Conservation (phyloP, 2,329 filamentous ascomycete species). For the Calonectria ilicicola region DNA sequence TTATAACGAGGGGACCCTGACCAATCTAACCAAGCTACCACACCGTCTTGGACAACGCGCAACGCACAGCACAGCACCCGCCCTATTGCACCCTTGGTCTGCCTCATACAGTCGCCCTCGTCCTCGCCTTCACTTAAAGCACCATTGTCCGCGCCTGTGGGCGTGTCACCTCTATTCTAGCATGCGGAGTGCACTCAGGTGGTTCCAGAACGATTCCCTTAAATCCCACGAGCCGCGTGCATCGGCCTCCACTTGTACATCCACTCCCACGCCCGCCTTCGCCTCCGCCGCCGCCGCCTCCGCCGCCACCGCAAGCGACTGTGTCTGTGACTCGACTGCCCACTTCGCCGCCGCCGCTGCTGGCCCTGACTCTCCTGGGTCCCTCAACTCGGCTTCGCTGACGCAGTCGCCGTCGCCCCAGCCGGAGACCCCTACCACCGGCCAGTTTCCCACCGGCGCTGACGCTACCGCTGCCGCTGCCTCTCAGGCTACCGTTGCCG, state of each 20-base stretch:
- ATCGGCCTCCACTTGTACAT: constrained; percentile 33
- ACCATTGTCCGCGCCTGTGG: constrained; percentile 5
- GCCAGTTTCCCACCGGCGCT: constrained; percentile 42
- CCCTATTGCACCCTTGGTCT: constrained; percentile 1
- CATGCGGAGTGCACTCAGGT: constrained; percentile 40
- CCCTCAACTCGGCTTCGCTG: constrained; percentile 49
- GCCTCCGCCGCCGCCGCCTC: constrained; percentile 34
- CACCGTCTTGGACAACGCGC: constrained; percentile 21
- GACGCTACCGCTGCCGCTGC: constrained; percentile 41
- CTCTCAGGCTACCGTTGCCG: constrained; percentile 34
- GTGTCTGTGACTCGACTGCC: constrained; percentile 39
- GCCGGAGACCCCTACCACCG: constrained; percentile 47
- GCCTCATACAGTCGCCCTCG: background rate
- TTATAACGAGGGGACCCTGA: constrained; percentile 23
- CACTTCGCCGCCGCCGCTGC: constrained; percentile 41
- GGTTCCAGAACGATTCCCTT: constrained; percentile 45
- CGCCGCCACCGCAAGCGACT: constrained; percentile 40
- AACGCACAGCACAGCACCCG: constrained; percentile 11
- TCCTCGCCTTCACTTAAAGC: background rate
- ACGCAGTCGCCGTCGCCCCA: constrained; percentile 53
- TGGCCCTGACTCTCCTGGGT: constrained; percentile 49
- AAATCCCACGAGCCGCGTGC: constrained; percentile 38
- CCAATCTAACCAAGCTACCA: constrained; percentile 24
- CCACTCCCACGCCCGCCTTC: constrained; percentile 34
- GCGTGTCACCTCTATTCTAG: constrained; percentile 19